Evolutionary conservation across 1,284 basidiomycete species (phyloP), one percentile per base, ranked within the genome.

Genomic region (Microbotryum violaceum): DNA sequence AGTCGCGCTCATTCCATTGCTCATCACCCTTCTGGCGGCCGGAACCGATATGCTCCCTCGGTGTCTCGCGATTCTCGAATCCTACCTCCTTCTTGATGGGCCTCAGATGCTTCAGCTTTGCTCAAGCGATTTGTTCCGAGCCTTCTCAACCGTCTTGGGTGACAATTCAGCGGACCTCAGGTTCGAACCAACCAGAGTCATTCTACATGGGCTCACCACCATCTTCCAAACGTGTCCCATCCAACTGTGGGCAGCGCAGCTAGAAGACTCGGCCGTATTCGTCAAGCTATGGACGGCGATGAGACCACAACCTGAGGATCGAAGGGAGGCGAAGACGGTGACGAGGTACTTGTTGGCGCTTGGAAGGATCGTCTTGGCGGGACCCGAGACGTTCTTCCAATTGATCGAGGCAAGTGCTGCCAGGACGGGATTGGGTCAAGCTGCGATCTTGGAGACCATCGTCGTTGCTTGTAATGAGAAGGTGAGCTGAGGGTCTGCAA

Each of bases 51-150:
- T 65, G 20, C 61, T 72, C 2, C 69, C 63, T 1, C 56, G 59
- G 6, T 67, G 65, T 9, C 57, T 71, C n/a, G 51, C 62, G 33
- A 67, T 72, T 52, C 47, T 72, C 23, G 69, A 72, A 42, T 63
- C 62, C 54, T 72, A 70, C 47, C 60, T 68, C 18, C 46, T 71
- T 1, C 66, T 72, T 25, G 58, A 70, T 46, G 62, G 61, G 0
- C 23, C 56, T 1, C 4, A 18, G 1, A 58, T 67, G 20, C 33
- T 69, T 2, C 60, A 61, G 65, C 5, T 55, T 8, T 59, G 56
- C 57, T 21, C 52, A 16, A 23, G 49, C 31, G 29, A 58, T 2
- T 16, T 68, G 18, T 58, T 60, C 33, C 18, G 46, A 3, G 62
- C 65, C 2, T 49, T 70, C 37, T 55, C 56, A 8, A 20, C 49